Conservation (phyloP, 2,329 filamentous ascomycete species). For the Penicillium decumbens region DNA sequence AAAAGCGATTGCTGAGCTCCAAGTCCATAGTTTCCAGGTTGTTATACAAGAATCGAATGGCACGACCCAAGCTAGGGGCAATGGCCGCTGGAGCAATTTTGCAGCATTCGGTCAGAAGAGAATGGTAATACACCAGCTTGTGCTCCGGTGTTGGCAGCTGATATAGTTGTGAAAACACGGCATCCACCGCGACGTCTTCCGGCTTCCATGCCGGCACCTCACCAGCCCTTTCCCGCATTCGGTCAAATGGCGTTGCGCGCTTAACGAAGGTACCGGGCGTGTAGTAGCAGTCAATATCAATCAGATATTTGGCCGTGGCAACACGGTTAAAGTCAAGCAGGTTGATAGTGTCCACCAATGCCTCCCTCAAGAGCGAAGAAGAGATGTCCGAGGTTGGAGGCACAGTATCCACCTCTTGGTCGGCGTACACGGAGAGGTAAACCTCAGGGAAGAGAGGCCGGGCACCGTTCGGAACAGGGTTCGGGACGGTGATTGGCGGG, state of each 20-base stretch:
- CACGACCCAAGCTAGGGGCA: constrained; percentile 84
- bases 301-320: constrained; percentile 77
- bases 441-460: constrained; percentile 83
- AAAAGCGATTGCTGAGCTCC: constrained; percentile 78
- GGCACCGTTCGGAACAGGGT: constrained; percentile 67
- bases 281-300: constrained; percentile 94
- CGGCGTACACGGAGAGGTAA: constrained; percentile 85
- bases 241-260: constrained; percentile 86
- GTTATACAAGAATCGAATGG: constrained; percentile 85
- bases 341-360: constrained; percentile 87
- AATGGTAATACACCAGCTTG: constrained; percentile 95
- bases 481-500: constrained; percentile 70
- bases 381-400: constrained; percentile 71
- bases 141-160: constrained; percentile 82
- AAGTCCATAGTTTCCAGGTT: constrained; percentile 78
- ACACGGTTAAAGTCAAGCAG: constrained; percentile 89
- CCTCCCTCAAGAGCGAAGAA: constrained; percentile 77
- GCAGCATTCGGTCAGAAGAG: constrained; percentile 88
- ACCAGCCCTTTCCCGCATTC: constrained; percentile 63
- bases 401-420: constrained; percentile 85
- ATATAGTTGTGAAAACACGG: constrained; percentile 92
- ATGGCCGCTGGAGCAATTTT: constrained; percentile 96
- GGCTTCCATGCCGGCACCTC: constrained; percentile 84
- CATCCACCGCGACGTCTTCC: constrained; percentile 94
- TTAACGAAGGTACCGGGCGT: constrained; percentile 85